These are phyloP conservation scores for Mycena alexandri DNA, from an alignment of 768 basidiomycete genomes.

Conservation along the genomic window DNA sequence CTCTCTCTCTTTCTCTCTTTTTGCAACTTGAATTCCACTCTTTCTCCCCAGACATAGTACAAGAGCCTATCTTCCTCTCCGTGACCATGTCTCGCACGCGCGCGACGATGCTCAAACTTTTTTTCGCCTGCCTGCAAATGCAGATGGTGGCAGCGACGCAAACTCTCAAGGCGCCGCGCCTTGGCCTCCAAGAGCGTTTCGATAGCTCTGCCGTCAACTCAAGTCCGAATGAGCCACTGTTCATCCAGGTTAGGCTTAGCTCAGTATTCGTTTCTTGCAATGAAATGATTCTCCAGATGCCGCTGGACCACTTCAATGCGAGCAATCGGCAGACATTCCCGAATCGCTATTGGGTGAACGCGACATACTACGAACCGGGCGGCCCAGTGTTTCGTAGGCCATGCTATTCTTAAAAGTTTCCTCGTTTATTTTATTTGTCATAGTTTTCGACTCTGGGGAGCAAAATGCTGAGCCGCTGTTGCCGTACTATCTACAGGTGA, in stretches of 20 bases:
- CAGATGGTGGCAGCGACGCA: slow-evolving; percentile 6
- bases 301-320: slow-evolving; percentile 59
- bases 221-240: slow-evolving; percentile 25
- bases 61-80: too few relatives aligned
- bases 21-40: too few relatives aligned
- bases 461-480: slow-evolving; percentile 61
- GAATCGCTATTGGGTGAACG: slow-evolving; percentile 65
- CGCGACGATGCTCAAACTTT: slow-evolving; percentile 1
- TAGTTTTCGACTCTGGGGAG: slow-evolving; percentile 67
- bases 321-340: slow-evolving; percentile 51
- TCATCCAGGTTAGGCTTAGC: slow-evolving; percentile 28
- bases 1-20: too few relatives aligned
- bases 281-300: slow-evolving; percentile 49
- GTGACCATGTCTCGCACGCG: not conserved
- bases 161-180: slow-evolving; percentile 24
- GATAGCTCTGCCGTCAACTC: not conserved
- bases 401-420: slow-evolving; percentile 32
- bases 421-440: not conserved
- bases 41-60: too few relatives aligned
- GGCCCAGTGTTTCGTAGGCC: slow-evolving; percentile 65
- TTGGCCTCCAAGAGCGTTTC: slow-evolving; percentile 33
- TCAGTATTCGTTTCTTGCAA: not conserved
- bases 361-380: slow-evolving; percentile 59
- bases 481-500: slow-evolving; percentile 61
- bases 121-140: slow-evolving; percentile 4